Evolutionary conservation across 192 early-diverging fungal genomes (phyloP), one percentile per base, ranked within the genome.

Genomic region (Linnemannia elongata): DNA sequence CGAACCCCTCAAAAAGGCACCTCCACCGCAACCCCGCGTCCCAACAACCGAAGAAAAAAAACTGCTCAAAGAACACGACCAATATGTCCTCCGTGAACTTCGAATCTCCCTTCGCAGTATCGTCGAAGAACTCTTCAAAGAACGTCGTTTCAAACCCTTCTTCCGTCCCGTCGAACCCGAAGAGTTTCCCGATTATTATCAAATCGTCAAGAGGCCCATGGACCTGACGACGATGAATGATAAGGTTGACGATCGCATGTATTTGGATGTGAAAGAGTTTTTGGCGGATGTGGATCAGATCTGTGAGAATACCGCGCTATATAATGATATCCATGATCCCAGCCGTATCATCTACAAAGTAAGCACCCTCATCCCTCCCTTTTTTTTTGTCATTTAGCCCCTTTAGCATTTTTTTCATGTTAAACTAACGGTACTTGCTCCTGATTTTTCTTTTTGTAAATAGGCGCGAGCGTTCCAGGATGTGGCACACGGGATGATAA

Each of bases 91-190:
- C 6, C 87, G 89, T 1, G 91, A 94, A 74, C 81, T 95, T 20
- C 88, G 92, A n/a, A 88, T 89, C 42, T 89, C 89, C 47, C 87
- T 95, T 24, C 89, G 94, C 0, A 80, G 77, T 17, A 92, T 95
- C 39, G 82, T 90, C 38, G 89, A 91, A n/a, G 92, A 91, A 20
- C 69, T 93, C 35, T 88, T 82, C 66, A 91, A 93, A 76, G 86
- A 90, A 38, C 82, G 84, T 68, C 79, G 88, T 39, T 85, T 89
- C 76, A 88, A 90, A 60, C 80, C 79, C 13, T 92, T 93, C 69
- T 81, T 79, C 54, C 52, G 83, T 35, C 92, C 92, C 13, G 91
- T 91, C 15, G 91, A 89, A 47, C 80, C 81, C 4, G 88, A 90
- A 57, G 78, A 84, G 66, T 84, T 85, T 70, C 88, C 83, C 3